These are phyloP conservation scores for Thalassiosira hispida DNA, from an alignment of 352 stramenopile species.

Conservation along the genomic window DNA sequence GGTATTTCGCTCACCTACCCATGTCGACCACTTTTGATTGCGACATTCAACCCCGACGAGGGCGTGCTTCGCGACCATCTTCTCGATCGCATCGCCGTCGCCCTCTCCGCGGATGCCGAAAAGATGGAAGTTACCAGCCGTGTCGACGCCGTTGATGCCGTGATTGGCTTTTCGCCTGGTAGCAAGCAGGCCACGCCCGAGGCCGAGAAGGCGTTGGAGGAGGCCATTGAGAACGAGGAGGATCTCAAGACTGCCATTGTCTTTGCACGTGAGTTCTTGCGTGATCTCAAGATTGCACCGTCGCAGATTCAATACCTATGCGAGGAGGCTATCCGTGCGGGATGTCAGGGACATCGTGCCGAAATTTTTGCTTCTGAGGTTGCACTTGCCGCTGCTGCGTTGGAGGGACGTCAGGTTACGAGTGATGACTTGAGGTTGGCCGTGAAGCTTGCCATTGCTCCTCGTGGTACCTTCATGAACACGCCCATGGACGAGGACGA, in stretches of 20 bases:
- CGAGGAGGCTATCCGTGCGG: slow-evolving; percentile 87
- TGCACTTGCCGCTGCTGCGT: slow-evolving; percentile 80
- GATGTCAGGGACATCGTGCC: slow-evolving; percentile 87
- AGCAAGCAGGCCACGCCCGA: slow-evolving; percentile 62
- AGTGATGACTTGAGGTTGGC: slow-evolving; percentile 83
- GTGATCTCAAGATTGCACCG: slow-evolving; percentile 77
- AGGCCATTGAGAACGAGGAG: slow-evolving; percentile 81
- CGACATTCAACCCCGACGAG: slow-evolving; percentile 89
- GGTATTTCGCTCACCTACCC: slow-evolving; percentile 86
- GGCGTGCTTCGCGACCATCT: slow-evolving; percentile 87
- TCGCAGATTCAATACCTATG: slow-evolving; percentile 89
- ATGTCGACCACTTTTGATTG: slow-evolving; percentile 86
- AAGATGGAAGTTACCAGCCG: slow-evolving; percentile 75
- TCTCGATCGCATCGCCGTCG: slow-evolving; percentile 86
- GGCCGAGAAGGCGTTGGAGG: slow-evolving; percentile 60
- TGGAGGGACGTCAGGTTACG: slow-evolving; percentile 84
- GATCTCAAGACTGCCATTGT: slow-evolving; percentile 87
- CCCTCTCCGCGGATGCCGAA: slow-evolving; percentile 83
- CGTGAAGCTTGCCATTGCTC: slow-evolving; percentile 88
- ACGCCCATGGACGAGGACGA: slow-evolving; percentile 83
- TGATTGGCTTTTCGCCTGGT: slow-evolving; percentile 73
- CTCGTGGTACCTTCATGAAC: slow-evolving; percentile 87
- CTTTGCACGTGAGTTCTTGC: slow-evolving; percentile 87
- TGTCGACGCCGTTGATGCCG: slow-evolving; percentile 82
- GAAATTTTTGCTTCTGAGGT: slow-evolving; percentile 88